Conservation (phyloP, 768 basidiomycete genomes). For the Mycena indigotica region DNA sequence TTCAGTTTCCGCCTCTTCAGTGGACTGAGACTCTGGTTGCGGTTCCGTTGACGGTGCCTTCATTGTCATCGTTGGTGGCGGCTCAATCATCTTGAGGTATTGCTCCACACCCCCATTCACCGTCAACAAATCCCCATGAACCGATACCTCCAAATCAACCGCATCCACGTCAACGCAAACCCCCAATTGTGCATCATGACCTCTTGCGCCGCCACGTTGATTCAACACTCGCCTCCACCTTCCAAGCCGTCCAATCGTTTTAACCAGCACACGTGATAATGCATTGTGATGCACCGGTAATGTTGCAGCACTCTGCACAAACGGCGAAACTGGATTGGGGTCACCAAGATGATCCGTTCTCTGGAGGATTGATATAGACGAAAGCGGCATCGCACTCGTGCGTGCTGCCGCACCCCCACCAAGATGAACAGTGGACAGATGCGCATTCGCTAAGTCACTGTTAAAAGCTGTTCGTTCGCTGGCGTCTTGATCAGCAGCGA, state of each 20-base stretch:
- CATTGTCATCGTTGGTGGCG: slow-evolving; percentile 9
- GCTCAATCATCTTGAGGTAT: slow-evolving; percentile 62
- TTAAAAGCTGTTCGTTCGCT: slow-evolving; percentile 38
- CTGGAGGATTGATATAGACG: slow-evolving; percentile 64
- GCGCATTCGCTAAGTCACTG: slow-evolving; percentile 51
- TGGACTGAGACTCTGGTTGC: neutral
- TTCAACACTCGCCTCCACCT: slow-evolving; percentile 81
- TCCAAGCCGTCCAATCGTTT: slow-evolving; percentile 81
- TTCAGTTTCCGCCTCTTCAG: slow-evolving; percentile 5
- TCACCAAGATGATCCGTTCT: slow-evolving; percentile 51
- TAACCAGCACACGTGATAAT: slow-evolving; percentile 75
- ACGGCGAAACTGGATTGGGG: slow-evolving; percentile 30
- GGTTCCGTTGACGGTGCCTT: neutral
- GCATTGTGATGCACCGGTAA: slow-evolving; percentile 62
- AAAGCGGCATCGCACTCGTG: slow-evolving; percentile 52
- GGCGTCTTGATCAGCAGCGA: slow-evolving; percentile 54
- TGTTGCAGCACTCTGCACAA: slow-evolving; percentile 44
- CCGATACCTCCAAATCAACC: slow-evolving; percentile 68
- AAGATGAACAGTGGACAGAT: slow-evolving; percentile 43
- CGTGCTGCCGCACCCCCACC: slow-evolving; percentile 43
- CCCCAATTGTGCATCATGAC: slow-evolving; percentile 28
- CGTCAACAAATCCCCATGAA: slow-evolving; percentile 61
- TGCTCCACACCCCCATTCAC: slow-evolving; percentile 66
- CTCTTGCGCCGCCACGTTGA: slow-evolving; percentile 28
- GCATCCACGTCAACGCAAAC: slow-evolving; percentile 59